These are phyloP conservation scores for Bretschneidera sinensis DNA, from an alignment of 345 rosid species.

Conservation along the genomic window DNA sequence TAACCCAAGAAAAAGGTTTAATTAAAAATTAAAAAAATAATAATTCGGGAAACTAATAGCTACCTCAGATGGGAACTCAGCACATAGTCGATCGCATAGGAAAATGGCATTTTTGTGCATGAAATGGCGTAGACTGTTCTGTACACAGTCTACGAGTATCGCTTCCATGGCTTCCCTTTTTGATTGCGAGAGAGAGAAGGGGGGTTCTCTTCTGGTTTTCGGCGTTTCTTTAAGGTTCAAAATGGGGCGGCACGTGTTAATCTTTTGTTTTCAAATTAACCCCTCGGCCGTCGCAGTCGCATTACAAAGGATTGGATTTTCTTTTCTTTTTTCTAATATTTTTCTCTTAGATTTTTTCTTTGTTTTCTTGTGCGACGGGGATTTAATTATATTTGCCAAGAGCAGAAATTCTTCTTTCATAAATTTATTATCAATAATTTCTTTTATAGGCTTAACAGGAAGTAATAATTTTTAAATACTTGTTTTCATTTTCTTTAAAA, in stretches of 20 bases:
- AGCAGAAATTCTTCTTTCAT: no score
- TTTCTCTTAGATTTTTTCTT: no score
- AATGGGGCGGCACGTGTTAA: constrained; percentile 36
- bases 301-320: no score
- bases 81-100: constrained; percentile 95
- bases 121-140: constrained; percentile 83
- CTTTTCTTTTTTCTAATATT: no score
- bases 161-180: constrained; percentile 67
- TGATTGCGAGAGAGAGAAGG: constrained; percentile 11
- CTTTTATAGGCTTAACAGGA: no score
- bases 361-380: no score
- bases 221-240: constrained; percentile 35
- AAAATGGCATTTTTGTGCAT: constrained; percentile 81
- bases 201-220: constrained; percentile 24
- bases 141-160: constrained; percentile 70
- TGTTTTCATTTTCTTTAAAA: no score
- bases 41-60: neutral
- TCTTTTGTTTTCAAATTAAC: constrained; percentile 13
- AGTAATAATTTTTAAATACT: no score
- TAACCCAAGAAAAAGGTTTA: neutral
- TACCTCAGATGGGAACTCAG: constrained; percentile 99
- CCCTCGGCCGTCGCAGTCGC: no score
- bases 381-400: no score
- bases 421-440: no score
- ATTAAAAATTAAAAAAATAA: no score